Evolutionary conservation across 306 rosid genomes (phyloP).

Genomic region (Gastrolobium villosum): DNA sequence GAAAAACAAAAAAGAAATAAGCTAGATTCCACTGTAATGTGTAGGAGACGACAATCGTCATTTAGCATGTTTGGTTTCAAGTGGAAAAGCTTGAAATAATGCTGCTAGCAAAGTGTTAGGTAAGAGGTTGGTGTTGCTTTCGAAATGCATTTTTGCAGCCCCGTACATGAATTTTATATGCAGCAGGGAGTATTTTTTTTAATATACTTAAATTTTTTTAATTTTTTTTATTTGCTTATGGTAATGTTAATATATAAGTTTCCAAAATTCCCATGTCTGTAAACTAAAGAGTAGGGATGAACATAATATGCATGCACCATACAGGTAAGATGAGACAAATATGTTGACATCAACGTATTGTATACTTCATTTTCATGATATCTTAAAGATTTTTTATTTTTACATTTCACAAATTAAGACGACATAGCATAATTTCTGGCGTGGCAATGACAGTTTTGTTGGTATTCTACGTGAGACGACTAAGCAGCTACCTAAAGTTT

Average conservation of each 20-base stretch:
- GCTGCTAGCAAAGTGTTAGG: background rate
- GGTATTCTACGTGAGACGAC: background rate
- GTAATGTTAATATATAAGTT: background rate
- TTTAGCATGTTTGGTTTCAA: background rate
- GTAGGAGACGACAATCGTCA: background rate
- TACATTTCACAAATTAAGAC: background rate
- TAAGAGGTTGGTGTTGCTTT: no score
- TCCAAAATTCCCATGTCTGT: background rate
- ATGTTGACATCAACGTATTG: background rate
- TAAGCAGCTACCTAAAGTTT: background rate
- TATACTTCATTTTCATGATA: slow-evolving; percentile 1
- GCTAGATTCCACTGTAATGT: background rate
- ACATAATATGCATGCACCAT: background rate
- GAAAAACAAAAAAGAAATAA: no score
- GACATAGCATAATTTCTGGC: slow-evolving; percentile 5
- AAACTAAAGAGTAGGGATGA: no score
- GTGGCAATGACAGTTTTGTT: background rate
- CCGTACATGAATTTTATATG: background rate
- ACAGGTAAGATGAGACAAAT: background rate
- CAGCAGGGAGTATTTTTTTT: background rate
- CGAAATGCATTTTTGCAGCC: background rate
- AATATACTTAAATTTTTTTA: no score
- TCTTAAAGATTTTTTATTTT: background rate
- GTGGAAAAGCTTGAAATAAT: slow-evolving; percentile 1
- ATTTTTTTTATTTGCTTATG: background rate